Evolutionary conservation across 1,284 basidiomycete genomes (phyloP).

Genomic region (Peniophora sp.): DNA sequence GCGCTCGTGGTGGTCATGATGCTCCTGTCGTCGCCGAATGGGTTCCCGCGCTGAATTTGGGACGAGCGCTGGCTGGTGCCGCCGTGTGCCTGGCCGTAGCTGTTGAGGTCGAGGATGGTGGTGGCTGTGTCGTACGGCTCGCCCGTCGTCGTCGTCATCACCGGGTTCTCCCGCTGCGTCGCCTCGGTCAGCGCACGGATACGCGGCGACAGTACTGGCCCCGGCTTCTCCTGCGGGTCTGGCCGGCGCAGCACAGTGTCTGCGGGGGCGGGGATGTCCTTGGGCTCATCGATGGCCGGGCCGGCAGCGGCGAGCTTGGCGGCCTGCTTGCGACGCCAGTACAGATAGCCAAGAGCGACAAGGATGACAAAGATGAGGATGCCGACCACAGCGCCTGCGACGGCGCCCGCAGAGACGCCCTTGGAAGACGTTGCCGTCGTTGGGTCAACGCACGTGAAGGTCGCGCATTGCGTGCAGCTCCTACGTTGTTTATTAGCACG

Average conservation of each 20-base stretch:
- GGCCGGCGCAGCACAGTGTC: conserved; percentile 70
- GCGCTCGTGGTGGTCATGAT: conserved; percentile 71
- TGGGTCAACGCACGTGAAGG: conserved; percentile 36
- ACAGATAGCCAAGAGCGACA: conserved; percentile 43
- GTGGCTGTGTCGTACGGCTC: conserved; percentile 41
- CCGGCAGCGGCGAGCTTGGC: conserved; percentile 17
- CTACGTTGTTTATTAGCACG: conserved; percentile 24
- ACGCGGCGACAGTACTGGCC: conserved; percentile 10
- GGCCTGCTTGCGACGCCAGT: conserved; percentile 48
- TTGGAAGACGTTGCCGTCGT: conserved; percentile 18
- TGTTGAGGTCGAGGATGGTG: conserved; percentile 51
- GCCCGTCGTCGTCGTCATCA: conserved; percentile 29
- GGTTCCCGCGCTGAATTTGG: conserved; percentile 37
- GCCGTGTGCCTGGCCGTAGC: conserved; percentile 26
- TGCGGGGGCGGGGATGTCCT: conserved; percentile 65
- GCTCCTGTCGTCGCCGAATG: conserved; percentile 69
- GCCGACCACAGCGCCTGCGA: conserved; percentile 68
- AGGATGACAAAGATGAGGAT: conserved; percentile 49
- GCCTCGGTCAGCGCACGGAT: conserved; percentile 9
- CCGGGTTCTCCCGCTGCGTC: conserved; percentile 7
- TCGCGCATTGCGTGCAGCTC: conserved; percentile 46
- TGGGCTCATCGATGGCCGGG: conserved; percentile 29
- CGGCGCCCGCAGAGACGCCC: conserved; percentile 55
- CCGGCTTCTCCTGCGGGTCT: conserved; percentile 66
- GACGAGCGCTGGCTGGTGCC: conserved; percentile 23